Evolutionary conservation across 176 grass and related monocot species (phyloP), one percentile per base, ranked within the genome.

Genomic region (Raddia guianensis): DNA sequence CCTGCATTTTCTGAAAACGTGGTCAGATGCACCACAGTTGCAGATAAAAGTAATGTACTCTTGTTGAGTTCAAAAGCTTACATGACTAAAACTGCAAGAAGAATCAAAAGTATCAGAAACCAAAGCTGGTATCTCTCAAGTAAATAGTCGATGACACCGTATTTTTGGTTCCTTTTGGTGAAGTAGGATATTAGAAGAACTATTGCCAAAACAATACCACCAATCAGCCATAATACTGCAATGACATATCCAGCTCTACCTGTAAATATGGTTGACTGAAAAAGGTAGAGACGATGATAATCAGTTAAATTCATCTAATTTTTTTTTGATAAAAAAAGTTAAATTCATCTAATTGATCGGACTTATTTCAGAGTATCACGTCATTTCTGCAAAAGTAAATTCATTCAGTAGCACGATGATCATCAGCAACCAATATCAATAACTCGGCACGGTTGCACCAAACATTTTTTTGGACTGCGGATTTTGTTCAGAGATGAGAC

Each of bases 231-330:
- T 79, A 95, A 34, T 34, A 75, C 86, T 79, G 79, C 86, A 64
- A 95, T 85, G 59, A 99, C 77, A 9, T 91, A 99, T 70, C 92
- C 96, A 35, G 84, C 86, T 86, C 87, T 88, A 71, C 96, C 96
- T 62, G 92, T 99, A 88, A 93, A 99, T 82, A 99, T 68, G 68
- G 75, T 86, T 2, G 96, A 99, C 96, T 99, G 96, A 74, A 87
- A 88, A 77, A 84, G 15, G 33, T 78, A 89, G 88, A 76, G 49
- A 90, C 48, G 63, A 54, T 5, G 37, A 53, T 27, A 66, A 72
- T 89, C 49, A 89, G 82, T 72, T 10, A 8, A 20, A 1, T 72
- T 7, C 15, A 50, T 72, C 10, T 0, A 27, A 27, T 27, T 27
- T 27, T 27, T 27, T 27, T 27, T 27, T 27, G 27, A 27, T 27